Evolutionary conservation across 163 green algal genomes (phyloP).

Genomic region (Chlorella variabilis): DNA sequence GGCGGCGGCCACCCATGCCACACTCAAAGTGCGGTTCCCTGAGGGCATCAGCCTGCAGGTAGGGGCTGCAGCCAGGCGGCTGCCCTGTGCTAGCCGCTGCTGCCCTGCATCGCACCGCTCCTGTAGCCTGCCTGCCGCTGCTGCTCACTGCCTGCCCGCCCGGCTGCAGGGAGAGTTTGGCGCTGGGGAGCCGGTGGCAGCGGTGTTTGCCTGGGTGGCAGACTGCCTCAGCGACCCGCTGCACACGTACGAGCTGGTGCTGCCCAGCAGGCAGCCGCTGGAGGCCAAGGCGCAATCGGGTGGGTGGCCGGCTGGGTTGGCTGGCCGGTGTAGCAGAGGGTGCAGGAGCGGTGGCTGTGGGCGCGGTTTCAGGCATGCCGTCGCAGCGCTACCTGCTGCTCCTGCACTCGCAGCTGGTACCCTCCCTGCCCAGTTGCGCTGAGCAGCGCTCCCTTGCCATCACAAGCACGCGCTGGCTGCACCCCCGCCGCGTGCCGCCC

Average conservation of each 20-base stretch:
- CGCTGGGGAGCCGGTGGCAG: constrained; percentile 54
- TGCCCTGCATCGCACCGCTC: no score
- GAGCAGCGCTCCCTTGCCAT: no score
- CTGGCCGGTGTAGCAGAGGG: not conserved
- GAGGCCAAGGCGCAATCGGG: constrained; percentile 1
- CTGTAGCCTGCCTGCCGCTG: no score
- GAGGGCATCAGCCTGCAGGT: constrained; percentile 76
- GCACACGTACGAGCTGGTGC: constrained; percentile 69
- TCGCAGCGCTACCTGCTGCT: not conserved
- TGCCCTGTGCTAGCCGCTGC: not conserved
- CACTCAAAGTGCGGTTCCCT: constrained; percentile 69
- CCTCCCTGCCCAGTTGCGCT: no score
- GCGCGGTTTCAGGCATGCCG: not conserved
- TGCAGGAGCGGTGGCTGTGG: not conserved
- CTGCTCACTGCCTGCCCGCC: not conserved
- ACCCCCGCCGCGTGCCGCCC: not conserved
- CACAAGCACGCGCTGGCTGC: not conserved
- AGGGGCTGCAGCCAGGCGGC: not conserved
- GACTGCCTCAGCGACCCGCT: constrained; percentile 59
- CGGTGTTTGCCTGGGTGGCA: constrained; percentile 72
- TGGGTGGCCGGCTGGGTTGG: not conserved
- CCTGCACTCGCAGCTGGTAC: no score
- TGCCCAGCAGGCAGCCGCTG: constrained; percentile 50
- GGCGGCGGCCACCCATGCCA: constrained; percentile 17
- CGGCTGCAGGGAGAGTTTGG: constrained; percentile 67